Evolutionary conservation across 768 basidiomycete species (phyloP).

Genomic region (Tricholomella constricta): DNA sequence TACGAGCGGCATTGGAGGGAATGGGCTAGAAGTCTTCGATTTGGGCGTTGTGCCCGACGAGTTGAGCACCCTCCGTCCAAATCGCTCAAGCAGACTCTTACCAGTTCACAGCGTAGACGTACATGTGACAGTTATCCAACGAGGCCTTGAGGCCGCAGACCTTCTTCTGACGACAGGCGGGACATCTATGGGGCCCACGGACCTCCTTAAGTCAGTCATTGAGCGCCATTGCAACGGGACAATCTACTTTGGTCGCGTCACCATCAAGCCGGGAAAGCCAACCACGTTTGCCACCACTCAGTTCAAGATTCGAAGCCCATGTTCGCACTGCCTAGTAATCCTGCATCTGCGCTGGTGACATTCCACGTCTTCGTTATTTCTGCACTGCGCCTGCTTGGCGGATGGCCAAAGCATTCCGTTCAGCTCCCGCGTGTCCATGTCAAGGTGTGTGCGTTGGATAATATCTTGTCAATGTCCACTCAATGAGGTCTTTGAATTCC

Average conservation of each 20-base stretch:
- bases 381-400: conserved; percentile 70
- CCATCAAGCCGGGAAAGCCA: conserved; percentile 84
- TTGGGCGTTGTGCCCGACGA: conserved; percentile 78
- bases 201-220: conserved; percentile 86
- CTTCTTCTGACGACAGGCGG: conserved; percentile 85
- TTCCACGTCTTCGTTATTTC: conserved; percentile 87
- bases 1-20: conserved; percentile 67
- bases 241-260: conserved; percentile 85
- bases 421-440: conserved; percentile 65
- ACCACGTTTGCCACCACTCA: conserved; percentile 88
- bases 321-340: conserved; percentile 89
- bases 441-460: conserved; percentile 44
- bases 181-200: conserved; percentile 89
- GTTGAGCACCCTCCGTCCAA: conserved; percentile 42
- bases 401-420: conserved; percentile 55
- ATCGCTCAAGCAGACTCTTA: conserved; percentile 2
- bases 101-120: conserved; percentile 45
- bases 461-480: background rate
- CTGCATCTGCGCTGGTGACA: conserved; percentile 84
- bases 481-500: conserved; percentile 55
- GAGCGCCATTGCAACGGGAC: conserved; percentile 76
- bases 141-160: conserved; percentile 66
- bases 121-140: conserved; percentile 57
- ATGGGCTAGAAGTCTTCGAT: conserved; percentile 80
- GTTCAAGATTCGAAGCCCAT: conserved; percentile 51